Evolutionary conservation across 1,284 basidiomycete genomes (phyloP), one percentile per base, ranked within the genome.

Genomic region (Pascua guehoae): DNA sequence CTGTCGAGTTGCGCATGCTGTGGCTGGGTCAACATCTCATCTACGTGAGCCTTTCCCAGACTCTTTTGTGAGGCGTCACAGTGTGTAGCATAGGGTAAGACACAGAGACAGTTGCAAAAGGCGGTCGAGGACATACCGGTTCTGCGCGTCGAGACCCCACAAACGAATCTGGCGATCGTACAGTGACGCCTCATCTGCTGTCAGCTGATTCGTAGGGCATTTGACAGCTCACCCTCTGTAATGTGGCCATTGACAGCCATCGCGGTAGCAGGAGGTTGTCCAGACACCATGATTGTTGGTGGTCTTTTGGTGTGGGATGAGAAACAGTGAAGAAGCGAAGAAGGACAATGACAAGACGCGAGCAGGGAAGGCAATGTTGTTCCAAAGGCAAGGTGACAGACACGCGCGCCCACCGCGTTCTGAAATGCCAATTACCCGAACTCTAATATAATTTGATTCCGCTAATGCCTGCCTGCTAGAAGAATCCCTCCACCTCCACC

Each of bases 101-200:
- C n/a, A n/a, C 4, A 12, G 40, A 41, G 37, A 39, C 24, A 32
- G 24, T 32, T 32, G 24, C 12, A 44, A 41, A 15, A 12, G 39
- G 17, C 3, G 24, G 24, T 32, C 24, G 24, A 4, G 45, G 4
- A 74, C 80, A 67, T 62, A 91, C 92, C 87, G 84, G 77, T 95
- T 92, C 76, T 98, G 95, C 36, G 96, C 95, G 75, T 97, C 95
- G 37, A 97, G 83, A 46, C 96, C 95, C 95, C 95, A 98, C 60
- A 98, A 80, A 36, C 96, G 85, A 79, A 98, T 97, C 78, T 98
- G 95, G 42, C 95, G 87, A 78, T 98, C 95, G 75, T 98, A 98
- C 37, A 97, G 78, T 7, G 88, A 88, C 15, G 88, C 89, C 72
- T 91, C 88, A 75, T 88, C 88, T 87, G 55, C 10, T 37, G 50